phyloP scores from a whole-genome alignment of 2,329 filamentous ascomycete genomes.

The Domatiomyces catenatus region DNA sequence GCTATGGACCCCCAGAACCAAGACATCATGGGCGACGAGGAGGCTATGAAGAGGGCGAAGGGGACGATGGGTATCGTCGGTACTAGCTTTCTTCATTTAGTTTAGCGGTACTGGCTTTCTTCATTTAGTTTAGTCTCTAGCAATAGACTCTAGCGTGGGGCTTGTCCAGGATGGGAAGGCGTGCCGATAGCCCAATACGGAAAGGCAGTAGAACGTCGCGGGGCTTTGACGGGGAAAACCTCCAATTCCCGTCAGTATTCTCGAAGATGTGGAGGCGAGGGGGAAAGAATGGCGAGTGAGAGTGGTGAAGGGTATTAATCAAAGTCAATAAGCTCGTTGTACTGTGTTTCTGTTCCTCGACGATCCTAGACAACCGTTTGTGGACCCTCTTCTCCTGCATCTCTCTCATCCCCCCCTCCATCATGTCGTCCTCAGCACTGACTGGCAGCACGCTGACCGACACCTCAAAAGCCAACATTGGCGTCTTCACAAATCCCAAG shows the following conservation, averaged over 20 bases:
- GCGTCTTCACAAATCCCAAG: conserved; percentile 84
- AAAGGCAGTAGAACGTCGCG: background rate
- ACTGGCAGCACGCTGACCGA: background rate
- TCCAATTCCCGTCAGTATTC: background rate
- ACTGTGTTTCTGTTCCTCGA: background rate
- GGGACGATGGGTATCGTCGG: background rate
- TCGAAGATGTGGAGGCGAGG: background rate
- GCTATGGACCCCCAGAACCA: conserved; percentile 15
- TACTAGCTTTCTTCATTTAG: background rate
- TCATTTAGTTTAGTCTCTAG: too few relatives aligned
- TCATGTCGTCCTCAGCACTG: background rate
- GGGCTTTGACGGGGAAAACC: background rate
- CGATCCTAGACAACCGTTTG: too few relatives aligned
- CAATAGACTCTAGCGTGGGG: background rate
- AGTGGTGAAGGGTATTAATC: background rate
- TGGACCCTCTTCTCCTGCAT: background rate
- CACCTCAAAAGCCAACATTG: conserved; percentile 49
- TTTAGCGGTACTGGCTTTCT: conserved; percentile 1
- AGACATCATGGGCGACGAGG: background rate
- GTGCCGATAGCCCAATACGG: background rate
- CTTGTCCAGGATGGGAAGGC: background rate
- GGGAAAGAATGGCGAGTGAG: background rate
- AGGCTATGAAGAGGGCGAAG: conserved; percentile 2
- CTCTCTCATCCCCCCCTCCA: background rate
- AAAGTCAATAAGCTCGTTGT: background rate